These are phyloP conservation scores for thale cress (Arabidopsis thaliana) DNA, from an alignment of 345 rosid species.

Conservation along the genomic window TAIR10.1 NC_003071.7:15996501-15997000, in stretches of 20 bases:
- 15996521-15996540: not conserved
- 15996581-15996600: too few relatives aligned
- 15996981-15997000: slow-evolving; percentile 20
- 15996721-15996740: not conserved
- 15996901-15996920: not conserved
- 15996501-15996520: not conserved
- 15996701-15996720: not conserved
- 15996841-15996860: not conserved
- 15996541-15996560: not conserved
- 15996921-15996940: not conserved
- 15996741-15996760: not conserved
- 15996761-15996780: not conserved
- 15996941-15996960: not conserved
- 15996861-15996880: not conserved
- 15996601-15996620: too few relatives aligned
- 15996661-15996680: not conserved
- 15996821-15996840: too few relatives aligned
- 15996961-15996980: not conserved
- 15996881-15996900: not conserved
- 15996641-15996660: not conserved
- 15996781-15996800: not conserved
- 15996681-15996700: not conserved
- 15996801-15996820: too few relatives aligned
- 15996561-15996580: too few relatives aligned
- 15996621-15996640: not conserved